These are phyloP conservation scores for Euphorbia tirucalli DNA, from an alignment of 345 rosid species.

Conservation along the genomic window DNA sequence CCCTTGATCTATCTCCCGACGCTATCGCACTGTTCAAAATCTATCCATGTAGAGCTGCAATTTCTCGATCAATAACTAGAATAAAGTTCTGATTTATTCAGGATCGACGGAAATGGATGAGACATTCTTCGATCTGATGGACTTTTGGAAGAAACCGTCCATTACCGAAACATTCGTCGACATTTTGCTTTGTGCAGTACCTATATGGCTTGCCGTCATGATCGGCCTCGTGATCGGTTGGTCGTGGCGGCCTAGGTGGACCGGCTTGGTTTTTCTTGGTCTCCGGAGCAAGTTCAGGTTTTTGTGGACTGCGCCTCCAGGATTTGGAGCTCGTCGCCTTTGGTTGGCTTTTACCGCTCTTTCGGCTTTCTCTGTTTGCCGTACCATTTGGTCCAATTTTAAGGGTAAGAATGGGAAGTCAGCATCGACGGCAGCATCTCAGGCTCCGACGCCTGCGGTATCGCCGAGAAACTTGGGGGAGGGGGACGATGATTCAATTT, in stretches of 20 bases:
- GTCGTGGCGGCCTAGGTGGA: slow-evolving; percentile 99
- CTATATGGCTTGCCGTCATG: slow-evolving; percentile 96
- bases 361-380: slow-evolving; percentile 74
- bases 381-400: slow-evolving; percentile 63
- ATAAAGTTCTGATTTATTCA: neutral
- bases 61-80: neutral
- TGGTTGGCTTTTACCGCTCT: slow-evolving; percentile 95
- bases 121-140: slow-evolving; percentile 53
- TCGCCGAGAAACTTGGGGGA: slow-evolving; percentile 24
- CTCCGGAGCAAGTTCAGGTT: slow-evolving; percentile 76
- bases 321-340: slow-evolving; percentile 88
- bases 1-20: slow-evolving; percentile 4
- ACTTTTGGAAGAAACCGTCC: slow-evolving; percentile 56
- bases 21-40: neutral
- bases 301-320: slow-evolving; percentile 87
- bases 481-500: slow-evolving; percentile 27
- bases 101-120: slow-evolving; percentile 76
- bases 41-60: neutral
- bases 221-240: slow-evolving; percentile 95
- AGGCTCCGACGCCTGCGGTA: slow-evolving; percentile 16
- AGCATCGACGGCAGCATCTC: slow-evolving; percentile 4
- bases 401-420: slow-evolving; percentile 41
- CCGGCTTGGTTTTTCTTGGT: slow-evolving; percentile 74
- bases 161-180: slow-evolving; percentile 88
- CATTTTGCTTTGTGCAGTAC: slow-evolving; percentile 83